These are phyloP conservation scores for Penicillium canescens DNA, from an alignment of 495 filamentous ascomycete genomes.

Conservation along the genomic window DNA sequence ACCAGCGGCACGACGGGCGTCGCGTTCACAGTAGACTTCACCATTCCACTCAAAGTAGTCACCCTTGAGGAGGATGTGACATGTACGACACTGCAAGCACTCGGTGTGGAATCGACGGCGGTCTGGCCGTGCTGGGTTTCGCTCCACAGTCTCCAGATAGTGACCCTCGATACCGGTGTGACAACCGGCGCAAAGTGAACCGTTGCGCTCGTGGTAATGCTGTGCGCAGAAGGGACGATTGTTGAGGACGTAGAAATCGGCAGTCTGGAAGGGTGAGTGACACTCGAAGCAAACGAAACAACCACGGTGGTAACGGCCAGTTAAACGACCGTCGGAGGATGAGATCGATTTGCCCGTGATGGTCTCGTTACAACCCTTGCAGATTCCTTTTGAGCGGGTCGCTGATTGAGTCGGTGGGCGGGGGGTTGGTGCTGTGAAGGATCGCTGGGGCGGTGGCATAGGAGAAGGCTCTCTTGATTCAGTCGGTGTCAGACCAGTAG, in stretches of 20 bases:
- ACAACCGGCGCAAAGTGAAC: conserved; percentile 78
- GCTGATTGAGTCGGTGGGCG: conserved; percentile 25
- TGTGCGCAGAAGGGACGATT: conserved; percentile 87
- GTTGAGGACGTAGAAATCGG: conserved; percentile 89
- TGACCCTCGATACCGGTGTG: conserved; percentile 87
- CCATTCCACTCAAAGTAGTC: conserved; percentile 73
- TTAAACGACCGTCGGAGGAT: conserved; percentile 88
- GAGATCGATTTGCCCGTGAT: conserved; percentile 93
- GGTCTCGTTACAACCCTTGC: conserved; percentile 73
- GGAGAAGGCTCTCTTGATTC: conserved; percentile 23
- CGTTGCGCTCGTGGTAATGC: conserved; percentile 92
- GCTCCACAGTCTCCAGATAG: conserved; percentile 77
- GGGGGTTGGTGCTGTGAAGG: conserved; percentile 29
- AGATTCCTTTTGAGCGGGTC: conserved; percentile 64
- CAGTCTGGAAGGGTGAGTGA: conserved; percentile 74
- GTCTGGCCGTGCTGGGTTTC: conserved; percentile 44
- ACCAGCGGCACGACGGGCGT: conserved; percentile 65
- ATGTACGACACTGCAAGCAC: conserved; percentile 77
- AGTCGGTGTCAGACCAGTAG: conserved; percentile 2
- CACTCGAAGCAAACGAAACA: conserved; percentile 94
- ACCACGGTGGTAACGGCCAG: conserved; percentile 88
- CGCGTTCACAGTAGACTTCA: conserved; percentile 77
- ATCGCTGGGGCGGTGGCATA: conserved; percentile 20
- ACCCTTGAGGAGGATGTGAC: conserved; percentile 54
- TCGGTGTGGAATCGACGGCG: conserved; percentile 79